Percentiles rank a stretch among this genome's conserved stretches.
Evolutionary conservation across 805 yeast species (phyloP).

Genomic region (Candida dendrica): DNA sequence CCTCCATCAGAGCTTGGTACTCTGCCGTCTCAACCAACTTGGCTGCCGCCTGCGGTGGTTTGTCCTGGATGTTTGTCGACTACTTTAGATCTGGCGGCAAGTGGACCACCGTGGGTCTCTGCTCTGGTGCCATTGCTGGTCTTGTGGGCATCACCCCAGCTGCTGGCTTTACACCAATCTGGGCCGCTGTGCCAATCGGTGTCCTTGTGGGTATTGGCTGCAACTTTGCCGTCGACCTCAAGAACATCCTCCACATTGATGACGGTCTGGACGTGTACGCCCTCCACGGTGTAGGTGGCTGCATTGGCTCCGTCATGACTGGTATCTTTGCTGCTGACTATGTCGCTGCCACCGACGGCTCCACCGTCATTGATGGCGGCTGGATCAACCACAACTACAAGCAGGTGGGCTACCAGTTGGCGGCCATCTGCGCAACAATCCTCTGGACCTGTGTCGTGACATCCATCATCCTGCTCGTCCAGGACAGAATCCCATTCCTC

Average conservation of each 20-base stretch:
- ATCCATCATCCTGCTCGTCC: slow-evolving; percentile 51
- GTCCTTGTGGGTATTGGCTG: slow-evolving; percentile 68
- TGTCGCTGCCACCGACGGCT: slow-evolving; percentile 76
- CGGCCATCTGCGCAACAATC: slow-evolving; percentile 64
- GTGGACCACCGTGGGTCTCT: slow-evolving; percentile 91
- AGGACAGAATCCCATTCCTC: slow-evolving; percentile 76
- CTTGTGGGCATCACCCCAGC: slow-evolving; percentile 95
- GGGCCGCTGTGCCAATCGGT: slow-evolving; percentile 83
- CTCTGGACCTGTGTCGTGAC: slow-evolving; percentile 75
- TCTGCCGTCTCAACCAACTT: slow-evolving; percentile 89
- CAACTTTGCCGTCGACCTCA: slow-evolving; percentile 80
- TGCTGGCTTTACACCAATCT: slow-evolving; percentile 92
- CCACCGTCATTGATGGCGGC: slow-evolving; percentile 65
- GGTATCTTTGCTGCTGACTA: slow-evolving; percentile 92
- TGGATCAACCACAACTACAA: slow-evolving; percentile 79
- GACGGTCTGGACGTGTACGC: slow-evolving; percentile 96
- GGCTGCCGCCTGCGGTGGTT: slow-evolving; percentile 90
- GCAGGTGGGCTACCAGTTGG: slow-evolving; percentile 85
- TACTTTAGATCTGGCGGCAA: slow-evolving; percentile 72
- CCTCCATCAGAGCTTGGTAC: slow-evolving; percentile 89
- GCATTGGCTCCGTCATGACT: slow-evolving; percentile 74
- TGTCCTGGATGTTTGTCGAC: slow-evolving; percentile 92
- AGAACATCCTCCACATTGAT: slow-evolving; percentile 66
- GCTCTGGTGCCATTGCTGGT: slow-evolving; percentile 92
- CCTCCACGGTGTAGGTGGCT: slow-evolving; percentile 91